Conservation (phyloP, 1,139 yeast species). For the Kurtzmaniella quercitrusa region DNA sequence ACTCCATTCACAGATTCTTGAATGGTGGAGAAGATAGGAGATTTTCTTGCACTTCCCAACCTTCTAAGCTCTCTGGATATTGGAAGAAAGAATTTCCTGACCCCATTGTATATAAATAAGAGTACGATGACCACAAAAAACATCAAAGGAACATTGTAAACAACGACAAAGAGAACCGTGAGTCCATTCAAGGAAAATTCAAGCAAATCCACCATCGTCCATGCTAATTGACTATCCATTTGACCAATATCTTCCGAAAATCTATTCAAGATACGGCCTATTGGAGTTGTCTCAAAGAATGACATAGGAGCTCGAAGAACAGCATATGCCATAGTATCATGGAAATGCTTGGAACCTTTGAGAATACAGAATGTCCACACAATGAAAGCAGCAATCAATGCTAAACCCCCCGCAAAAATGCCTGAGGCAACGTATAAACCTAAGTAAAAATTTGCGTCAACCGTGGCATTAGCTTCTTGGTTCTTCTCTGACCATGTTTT, state of each 20-base stretch:
- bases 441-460: constrained; percentile 21
- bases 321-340: constrained; percentile 33
- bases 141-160: constrained; percentile 32
- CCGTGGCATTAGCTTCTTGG: constrained; percentile 20
- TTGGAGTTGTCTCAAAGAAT: constrained; percentile 42
- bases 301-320: constrained; percentile 41
- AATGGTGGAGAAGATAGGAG: constrained; percentile 33
- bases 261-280: constrained; percentile 37
- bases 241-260: constrained; percentile 35
- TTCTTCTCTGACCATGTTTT: constrained; percentile 38
- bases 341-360: constrained; percentile 31
- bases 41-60: constrained; percentile 26
- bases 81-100: constrained; percentile 27
- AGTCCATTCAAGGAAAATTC: constrained; percentile 20
- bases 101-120: constrained; percentile 24
- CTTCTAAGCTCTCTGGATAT: constrained; percentile 37
- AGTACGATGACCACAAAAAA: constrained; percentile 19
- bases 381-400: constrained; percentile 24
- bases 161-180: constrained; percentile 25
- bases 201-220: constrained; percentile 25
- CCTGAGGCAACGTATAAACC: constrained; percentile 25
- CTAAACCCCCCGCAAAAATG: constrained; percentile 21
- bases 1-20: constrained; percentile 37
- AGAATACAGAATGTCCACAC: constrained; percentile 32
- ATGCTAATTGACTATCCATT: constrained; percentile 23